Percentiles rank a stretch among this genome's conserved stretches.
phyloP scores from a whole-genome alignment of 768 basidiomycete species.

The Cubamyces lactineus region DNA sequence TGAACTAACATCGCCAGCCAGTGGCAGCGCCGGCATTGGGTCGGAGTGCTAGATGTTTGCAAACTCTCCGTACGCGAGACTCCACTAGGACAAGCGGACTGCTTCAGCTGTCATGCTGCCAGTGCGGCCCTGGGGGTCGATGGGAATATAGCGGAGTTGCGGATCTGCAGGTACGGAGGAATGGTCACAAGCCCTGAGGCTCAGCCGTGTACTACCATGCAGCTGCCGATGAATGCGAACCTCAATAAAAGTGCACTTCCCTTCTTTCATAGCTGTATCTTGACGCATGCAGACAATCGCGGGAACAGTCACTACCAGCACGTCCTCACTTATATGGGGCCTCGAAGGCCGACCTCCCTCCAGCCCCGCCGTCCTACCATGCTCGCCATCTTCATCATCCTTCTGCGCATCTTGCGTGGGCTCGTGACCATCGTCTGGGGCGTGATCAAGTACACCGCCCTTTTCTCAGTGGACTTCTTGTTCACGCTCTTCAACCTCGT shows the following conservation, averaged over 20 bases:
- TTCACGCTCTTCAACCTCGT: slow-evolving; percentile 57
- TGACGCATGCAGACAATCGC: background rate
- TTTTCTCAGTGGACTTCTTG: slow-evolving; percentile 55
- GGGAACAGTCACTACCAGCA: slow-evolving; percentile 3
- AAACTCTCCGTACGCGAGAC: slow-evolving; percentile 71
- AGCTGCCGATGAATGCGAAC: too few relatives aligned
- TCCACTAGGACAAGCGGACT: slow-evolving; percentile 54
- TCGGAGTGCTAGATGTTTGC: slow-evolving; percentile 77
- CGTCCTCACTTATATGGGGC: background rate
- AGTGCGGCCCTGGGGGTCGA: background rate
- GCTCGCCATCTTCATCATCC: slow-evolving; percentile 13
- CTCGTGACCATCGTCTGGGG: slow-evolving; percentile 13
- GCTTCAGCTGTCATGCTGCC: background rate
- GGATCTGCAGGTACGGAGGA: background rate
- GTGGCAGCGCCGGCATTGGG: slow-evolving; percentile 87
- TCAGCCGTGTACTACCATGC: background rate
- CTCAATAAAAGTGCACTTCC: background rate
- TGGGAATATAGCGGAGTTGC: too few relatives aligned
- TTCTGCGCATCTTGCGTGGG: slow-evolving; percentile 19
- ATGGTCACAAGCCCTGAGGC: background rate
- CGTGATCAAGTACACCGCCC: slow-evolving; percentile 16
- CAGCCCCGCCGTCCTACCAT: background rate
- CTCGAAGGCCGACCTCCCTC: background rate
- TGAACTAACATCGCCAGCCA: slow-evolving; percentile 80
- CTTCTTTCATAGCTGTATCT: background rate